Conservation (phyloP, 2,329 filamentous ascomycete species). For the Dothidotthia symphoricarpi region DNA sequence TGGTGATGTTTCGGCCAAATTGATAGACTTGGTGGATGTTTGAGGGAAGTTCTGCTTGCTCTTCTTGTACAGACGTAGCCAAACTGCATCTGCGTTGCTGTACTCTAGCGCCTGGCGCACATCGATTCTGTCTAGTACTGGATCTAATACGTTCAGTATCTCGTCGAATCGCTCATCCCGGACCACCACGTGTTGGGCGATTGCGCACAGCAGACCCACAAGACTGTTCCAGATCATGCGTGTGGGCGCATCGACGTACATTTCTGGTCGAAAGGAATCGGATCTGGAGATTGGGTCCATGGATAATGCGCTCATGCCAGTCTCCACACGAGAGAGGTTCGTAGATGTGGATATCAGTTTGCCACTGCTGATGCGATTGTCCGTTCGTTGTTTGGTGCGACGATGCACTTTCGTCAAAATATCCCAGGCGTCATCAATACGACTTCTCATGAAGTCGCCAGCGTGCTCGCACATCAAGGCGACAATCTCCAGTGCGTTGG, state of each 20-base stretch:
- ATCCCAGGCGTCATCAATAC: conserved; percentile 73
- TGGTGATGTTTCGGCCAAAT: background rate
- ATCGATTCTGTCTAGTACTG: conserved; percentile 42
- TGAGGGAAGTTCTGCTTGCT: background rate
- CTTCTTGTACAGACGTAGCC: conserved; percentile 52
- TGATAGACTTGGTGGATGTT: background rate
- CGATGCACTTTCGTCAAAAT: conserved; percentile 44
- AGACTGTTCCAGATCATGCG: conserved; percentile 65
- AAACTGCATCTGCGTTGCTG: conserved; percentile 73
- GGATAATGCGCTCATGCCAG: conserved; percentile 5
- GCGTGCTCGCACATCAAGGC: conserved; percentile 67
- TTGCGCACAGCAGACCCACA: conserved; percentile 56
- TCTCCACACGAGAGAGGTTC: conserved; percentile 5
- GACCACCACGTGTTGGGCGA: conserved; percentile 64
- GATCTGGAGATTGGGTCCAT: conserved; percentile 1
- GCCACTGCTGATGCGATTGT: conserved; percentile 1
- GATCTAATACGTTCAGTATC: conserved; percentile 60
- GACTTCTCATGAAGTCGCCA: conserved; percentile 74
- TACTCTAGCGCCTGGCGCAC: conserved; percentile 60
- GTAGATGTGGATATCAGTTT: conserved; percentile 2
- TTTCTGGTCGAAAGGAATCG: conserved; percentile 11
- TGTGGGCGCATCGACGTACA: conserved; percentile 56
- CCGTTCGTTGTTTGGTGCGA: conserved; percentile 14
- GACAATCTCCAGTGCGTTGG: conserved; percentile 69
- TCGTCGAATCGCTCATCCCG: conserved; percentile 70